A percentile compares a stretch with the other conserved stretches of the same genome.
Evolutionary conservation across 2,329 filamentous ascomycete genomes (phyloP).

Genomic region (Fonsecaea nubica): DNA sequence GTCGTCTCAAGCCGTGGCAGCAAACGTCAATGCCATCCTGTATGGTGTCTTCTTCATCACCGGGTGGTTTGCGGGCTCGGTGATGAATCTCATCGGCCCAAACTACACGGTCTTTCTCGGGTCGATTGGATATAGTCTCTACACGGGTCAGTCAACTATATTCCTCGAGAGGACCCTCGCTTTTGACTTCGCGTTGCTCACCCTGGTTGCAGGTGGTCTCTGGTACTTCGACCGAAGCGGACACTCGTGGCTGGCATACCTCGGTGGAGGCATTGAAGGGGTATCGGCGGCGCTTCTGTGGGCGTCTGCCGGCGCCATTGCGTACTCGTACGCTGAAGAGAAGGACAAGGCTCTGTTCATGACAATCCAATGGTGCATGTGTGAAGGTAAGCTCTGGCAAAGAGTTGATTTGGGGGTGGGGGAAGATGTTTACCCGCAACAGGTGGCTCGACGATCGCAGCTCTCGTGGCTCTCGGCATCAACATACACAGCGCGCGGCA

Average conservation of each 20-base stretch:
- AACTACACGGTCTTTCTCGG: conserved; percentile 33
- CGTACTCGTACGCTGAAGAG: conserved; percentile 35
- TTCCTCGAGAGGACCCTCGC: neutral
- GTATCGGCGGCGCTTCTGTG: conserved; percentile 32
- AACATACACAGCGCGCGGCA: conserved; percentile 30
- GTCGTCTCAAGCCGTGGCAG: conserved; percentile 33
- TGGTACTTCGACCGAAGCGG: conserved; percentile 39
- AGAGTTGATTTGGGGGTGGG: conserved; percentile 28
- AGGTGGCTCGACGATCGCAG: conserved; percentile 25
- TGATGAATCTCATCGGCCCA: conserved; percentile 35
- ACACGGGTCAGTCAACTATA: conserved; percentile 10
- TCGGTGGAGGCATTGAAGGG: conserved; percentile 29
- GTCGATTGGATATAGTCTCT: conserved; percentile 36
- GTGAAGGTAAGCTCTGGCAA: conserved; percentile 33
- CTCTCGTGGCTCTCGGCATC: conserved; percentile 35
- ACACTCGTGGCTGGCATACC: conserved; percentile 33
- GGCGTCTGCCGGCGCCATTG: conserved; percentile 31
- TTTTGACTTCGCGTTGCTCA: neutral
- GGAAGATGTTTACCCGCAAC: neutral
- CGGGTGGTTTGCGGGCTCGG: conserved; percentile 35
- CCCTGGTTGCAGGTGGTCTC: conserved; percentile 28
- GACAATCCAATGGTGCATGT: conserved; percentile 2
- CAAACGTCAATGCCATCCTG: conserved; percentile 35
- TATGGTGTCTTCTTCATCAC: conserved; percentile 36
- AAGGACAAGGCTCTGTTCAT: conserved; percentile 26